Conservation (phyloP, 306 rosid genomes). For the Citrullus mucosospermus region DNA sequence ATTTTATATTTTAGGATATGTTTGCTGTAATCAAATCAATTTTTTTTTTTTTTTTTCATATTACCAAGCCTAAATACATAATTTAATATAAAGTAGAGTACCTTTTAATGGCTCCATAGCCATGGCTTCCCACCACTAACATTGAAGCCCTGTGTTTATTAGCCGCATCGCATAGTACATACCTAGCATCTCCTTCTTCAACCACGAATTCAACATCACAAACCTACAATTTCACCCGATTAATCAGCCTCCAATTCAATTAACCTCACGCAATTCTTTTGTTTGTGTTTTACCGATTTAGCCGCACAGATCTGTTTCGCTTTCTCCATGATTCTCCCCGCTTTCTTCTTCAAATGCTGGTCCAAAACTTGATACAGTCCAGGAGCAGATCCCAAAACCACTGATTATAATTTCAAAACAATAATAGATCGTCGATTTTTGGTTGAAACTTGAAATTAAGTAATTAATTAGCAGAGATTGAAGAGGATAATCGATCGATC, state of each 20-base stretch:
- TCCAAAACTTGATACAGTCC: not conserved
- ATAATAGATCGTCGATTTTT: too few relatives aligned
- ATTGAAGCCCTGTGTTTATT: slow-evolving; percentile 59
- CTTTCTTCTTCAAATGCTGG: not conserved
- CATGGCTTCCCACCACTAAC: slow-evolving; percentile 69
- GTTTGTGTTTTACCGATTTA: not conserved
- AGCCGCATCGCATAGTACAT: slow-evolving; percentile 63
- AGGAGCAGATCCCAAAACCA: not conserved
- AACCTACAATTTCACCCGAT: slow-evolving; percentile 17
- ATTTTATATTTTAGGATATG: too few relatives aligned
- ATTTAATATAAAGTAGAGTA: not conserved
- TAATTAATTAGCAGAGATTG: not conserved
- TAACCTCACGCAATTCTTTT: not conserved
- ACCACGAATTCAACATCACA: slow-evolving; percentile 27
- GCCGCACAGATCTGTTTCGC: not conserved
- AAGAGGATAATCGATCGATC: not conserved
- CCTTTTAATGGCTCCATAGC: slow-evolving; percentile 45
- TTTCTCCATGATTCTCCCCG: not conserved
- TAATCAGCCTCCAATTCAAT: not conserved
- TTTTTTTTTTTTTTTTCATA: too few relatives aligned
- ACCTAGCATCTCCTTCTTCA: slow-evolving; percentile 62
- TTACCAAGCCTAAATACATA: too few relatives aligned
- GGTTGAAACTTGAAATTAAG: not conserved
- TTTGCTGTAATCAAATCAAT: too few relatives aligned
- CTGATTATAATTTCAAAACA: not conserved